Percentiles rank a stretch among this genome's conserved stretches.
These are phyloP conservation scores for Tilletia indica DNA, from an alignment of 1,284 basidiomycete species.

Conservation along the genomic window DNA sequence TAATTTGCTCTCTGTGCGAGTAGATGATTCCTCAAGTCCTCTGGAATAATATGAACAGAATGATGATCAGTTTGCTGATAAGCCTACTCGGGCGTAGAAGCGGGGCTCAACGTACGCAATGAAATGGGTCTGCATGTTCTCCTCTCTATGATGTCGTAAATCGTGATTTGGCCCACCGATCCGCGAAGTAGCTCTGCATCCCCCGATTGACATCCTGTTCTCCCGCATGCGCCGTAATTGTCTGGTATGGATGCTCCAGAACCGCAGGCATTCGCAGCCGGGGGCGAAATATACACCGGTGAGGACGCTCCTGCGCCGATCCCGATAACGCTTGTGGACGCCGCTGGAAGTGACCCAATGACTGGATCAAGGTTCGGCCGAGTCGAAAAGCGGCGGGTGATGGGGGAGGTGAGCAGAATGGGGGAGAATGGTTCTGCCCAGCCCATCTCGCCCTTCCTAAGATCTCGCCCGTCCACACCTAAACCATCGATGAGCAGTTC, in stretches of 20 bases:
- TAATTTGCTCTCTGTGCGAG: conserved; percentile 23
- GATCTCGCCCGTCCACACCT: conserved; percentile 19
- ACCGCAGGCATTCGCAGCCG: background rate
- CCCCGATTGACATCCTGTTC: background rate
- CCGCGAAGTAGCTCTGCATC: background rate
- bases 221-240: background rate
- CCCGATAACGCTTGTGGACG: background rate
- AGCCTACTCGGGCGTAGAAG: background rate
- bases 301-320: background rate
- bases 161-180: conserved; percentile 22
- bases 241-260: background rate
- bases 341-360: background rate
- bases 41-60: conserved; percentile 28
- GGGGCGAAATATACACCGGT: background rate
- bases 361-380: background rate
- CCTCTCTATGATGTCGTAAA: conserved; percentile 40
- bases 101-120: conserved; percentile 20
- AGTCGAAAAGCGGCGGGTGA: conserved; percentile 4
- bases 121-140: conserved; percentile 43
- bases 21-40: conserved; percentile 28
- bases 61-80: background rate
- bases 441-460: conserved; percentile 20
- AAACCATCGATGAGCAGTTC: conserved; percentile 23
- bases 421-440: conserved; percentile 20
- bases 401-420: background rate